Conservation (phyloP, 148 eudicot genomes). For the Chenopodium suecicum region DNA sequence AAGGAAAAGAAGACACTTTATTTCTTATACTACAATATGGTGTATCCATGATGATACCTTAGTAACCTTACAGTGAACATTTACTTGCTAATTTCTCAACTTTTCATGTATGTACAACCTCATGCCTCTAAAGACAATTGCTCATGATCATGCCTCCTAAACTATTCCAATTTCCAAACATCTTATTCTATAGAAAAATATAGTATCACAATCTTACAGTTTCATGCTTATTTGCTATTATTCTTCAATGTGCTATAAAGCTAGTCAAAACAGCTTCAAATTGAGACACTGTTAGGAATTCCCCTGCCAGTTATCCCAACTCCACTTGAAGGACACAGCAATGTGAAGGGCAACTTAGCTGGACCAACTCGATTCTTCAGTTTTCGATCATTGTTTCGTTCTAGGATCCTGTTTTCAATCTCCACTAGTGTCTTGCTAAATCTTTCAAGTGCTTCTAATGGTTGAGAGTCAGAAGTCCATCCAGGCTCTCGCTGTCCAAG, state of each 20-base stretch:
- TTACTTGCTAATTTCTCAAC: not conserved
- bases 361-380: slow-evolving; percentile 71
- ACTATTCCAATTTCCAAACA: not conserved
- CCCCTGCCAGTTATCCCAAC: slow-evolving; percentile 82
- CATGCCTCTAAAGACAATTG: not conserved
- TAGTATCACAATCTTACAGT: not conserved
- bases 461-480: slow-evolving; percentile 55
- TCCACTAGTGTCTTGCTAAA: slow-evolving; percentile 47
- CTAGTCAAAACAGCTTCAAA: slow-evolving; percentile 28
- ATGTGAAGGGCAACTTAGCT: slow-evolving; percentile 66
- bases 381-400: slow-evolving; percentile 46
- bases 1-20: too few relatives aligned
- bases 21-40: not conserved
- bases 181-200: not conserved
- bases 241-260: not conserved
- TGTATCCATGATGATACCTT: not conserved
- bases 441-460: slow-evolving; percentile 53
- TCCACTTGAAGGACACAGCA: slow-evolving; percentile 63
- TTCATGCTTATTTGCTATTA: slow-evolving; percentile 4
- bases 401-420: slow-evolving; percentile 45
- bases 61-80: too few relatives aligned
- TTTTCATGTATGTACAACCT: not conserved
- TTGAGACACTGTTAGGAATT: slow-evolving; percentile 82
- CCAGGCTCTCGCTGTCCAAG: slow-evolving; percentile 72
- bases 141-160: not conserved